A percentile compares a stretch with the other conserved stretches of the same genome.
Evolutionary conservation across 768 basidiomycete genomes (phyloP).

Genomic region (Pleurotus ostreatus): DNA sequence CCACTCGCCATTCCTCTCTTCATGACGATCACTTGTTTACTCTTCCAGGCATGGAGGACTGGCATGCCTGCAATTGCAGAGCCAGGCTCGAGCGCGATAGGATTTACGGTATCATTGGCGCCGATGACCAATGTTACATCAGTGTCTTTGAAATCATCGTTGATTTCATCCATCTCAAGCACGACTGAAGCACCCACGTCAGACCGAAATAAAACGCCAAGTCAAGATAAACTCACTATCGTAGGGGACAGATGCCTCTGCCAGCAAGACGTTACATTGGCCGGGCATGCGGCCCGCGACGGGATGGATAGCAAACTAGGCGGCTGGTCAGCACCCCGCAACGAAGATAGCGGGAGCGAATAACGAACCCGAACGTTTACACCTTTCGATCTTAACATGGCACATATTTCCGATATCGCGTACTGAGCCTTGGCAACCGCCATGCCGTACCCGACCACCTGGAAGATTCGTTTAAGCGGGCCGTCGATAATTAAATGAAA

Average conservation of each 20-base stretch:
- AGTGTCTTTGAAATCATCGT: constrained; percentile 85
- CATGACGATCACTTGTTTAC: constrained; percentile 90
- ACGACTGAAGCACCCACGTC: constrained; percentile 50
- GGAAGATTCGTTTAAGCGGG: constrained; percentile 10
- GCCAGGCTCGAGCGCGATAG: constrained; percentile 82
- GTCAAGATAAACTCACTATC: constrained; percentile 52
- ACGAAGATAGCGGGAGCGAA: neutral
- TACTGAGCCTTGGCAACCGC: constrained; percentile 91
- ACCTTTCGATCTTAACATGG: constrained; percentile 66
- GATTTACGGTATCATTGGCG: constrained; percentile 91
- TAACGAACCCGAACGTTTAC: constrained; percentile 63
- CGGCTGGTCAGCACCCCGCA: neutral
- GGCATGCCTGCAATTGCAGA: constrained; percentile 92
- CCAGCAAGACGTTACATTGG: constrained; percentile 88
- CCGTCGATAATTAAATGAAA: neutral
- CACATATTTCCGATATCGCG: constrained; percentile 70
- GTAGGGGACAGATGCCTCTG: constrained; percentile 87
- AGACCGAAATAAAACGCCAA: neutral
- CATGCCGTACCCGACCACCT: constrained; percentile 89
- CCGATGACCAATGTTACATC: constrained; percentile 91
- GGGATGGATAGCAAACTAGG: constrained; percentile 77
- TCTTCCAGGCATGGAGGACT: constrained; percentile 90
- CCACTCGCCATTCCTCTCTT: constrained; percentile 88
- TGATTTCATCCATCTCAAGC: constrained; percentile 93
- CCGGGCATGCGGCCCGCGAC: constrained; percentile 94